phyloP scores from a whole-genome alignment of 441 rosid species.

The Gossypium trilobum region DNA sequence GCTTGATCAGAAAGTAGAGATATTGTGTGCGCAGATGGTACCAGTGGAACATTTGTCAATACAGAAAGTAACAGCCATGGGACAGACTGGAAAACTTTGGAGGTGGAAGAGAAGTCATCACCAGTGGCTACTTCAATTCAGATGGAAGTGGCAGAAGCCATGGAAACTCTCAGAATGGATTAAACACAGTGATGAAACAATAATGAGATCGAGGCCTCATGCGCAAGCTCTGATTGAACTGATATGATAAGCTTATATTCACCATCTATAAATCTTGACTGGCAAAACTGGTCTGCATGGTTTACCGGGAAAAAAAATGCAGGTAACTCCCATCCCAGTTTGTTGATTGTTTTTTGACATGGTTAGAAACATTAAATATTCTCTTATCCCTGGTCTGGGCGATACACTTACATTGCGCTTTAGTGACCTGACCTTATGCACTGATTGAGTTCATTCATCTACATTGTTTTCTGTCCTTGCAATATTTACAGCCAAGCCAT shows the following conservation, averaged over 20 bases:
- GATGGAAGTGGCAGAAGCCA: slow-evolving; percentile 77
- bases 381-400: not conserved
- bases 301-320: slow-evolving; percentile 15
- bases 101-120: slow-evolving; percentile 78
- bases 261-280: slow-evolving; percentile 18
- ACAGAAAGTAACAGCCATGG: slow-evolving; percentile 37
- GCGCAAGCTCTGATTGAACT: slow-evolving; percentile 25
- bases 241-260: slow-evolving; percentile 22
- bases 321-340: slow-evolving; percentile 24
- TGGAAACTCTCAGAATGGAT: slow-evolving; percentile 77
- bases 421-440: not conserved
- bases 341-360: not conserved
- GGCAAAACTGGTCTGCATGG: slow-evolving; percentile 14
- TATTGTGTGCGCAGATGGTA: slow-evolving; percentile 34
- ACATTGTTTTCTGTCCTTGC: not conserved
- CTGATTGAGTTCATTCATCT: not conserved
- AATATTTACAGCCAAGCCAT: not conserved
- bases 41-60: slow-evolving; percentile 37
- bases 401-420: not conserved
- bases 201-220: slow-evolving; percentile 45
- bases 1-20: slow-evolving; percentile 5
- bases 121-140: slow-evolving; percentile 67
- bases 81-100: slow-evolving; percentile 59
- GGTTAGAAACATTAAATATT: not conserved
- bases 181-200: slow-evolving; percentile 59